Evolutionary conservation across 2,329 filamentous ascomycete species (phyloP), one percentile per base, ranked within the genome.

Genomic region (Penicillium sp.): DNA sequence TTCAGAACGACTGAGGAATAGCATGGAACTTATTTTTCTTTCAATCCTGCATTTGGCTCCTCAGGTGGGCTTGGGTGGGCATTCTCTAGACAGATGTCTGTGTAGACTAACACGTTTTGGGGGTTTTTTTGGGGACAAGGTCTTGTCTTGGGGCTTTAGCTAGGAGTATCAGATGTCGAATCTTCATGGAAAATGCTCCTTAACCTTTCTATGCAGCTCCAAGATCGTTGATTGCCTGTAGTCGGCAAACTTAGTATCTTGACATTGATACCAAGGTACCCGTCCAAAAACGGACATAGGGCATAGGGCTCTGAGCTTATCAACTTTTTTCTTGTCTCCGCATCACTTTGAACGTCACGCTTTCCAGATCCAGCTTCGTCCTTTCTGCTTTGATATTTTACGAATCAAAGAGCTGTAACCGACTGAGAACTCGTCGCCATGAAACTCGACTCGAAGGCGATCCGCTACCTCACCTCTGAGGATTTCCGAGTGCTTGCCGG

Each of bases 401-500:
- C 39, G 47, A 37, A 53, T 56, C 16, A 33, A 22, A 46, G 22
- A 31, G 42, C 53, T 39, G 2, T 24, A 31, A 51, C 47, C 29
- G 13, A 27, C 22, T 42, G 27, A 55, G 33, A 24, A 14, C 11
- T 27, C 8, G 31, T 57, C 70, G 78, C 58, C 63, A 99, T 99
- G 95, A 96, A 95, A 82, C 87, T 99, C 74, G 92, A 99, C 74
- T 93, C 93, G 49, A 92, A 92, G 74, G 89, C 90, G 49, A 88
- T 99, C 79, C 92, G 96, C 74, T 93, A 99, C 77, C 85, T 99
- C 74, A 89, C 90, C 50, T 79, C 86, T 16, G 95, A 98, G 78
- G 95, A 99, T 81, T 99, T 96, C 91, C 87, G 90, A 67, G 93
- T 97, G 61, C 88, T 99, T 60, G 89, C 91, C 71, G 95, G 91